Percentiles rank a stretch among this genome's conserved stretches.
phyloP scores from a whole-genome alignment of 2,329 filamentous ascomycete genomes.

The Fusarium burgessii region DNA sequence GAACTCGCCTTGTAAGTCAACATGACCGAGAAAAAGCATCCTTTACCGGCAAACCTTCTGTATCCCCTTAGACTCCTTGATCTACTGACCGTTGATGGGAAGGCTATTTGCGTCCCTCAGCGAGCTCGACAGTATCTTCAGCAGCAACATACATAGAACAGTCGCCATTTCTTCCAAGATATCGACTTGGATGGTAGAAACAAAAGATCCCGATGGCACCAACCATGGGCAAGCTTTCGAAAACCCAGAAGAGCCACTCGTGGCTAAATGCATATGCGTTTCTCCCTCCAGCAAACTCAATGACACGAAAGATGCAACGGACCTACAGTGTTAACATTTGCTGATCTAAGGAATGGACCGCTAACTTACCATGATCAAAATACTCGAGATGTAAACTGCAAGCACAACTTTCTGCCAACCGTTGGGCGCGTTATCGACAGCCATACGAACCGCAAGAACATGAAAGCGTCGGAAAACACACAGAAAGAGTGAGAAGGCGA shows the following conservation, averaged over 20 bases:
- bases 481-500: conserved; percentile 57
- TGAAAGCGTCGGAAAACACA: conserved; percentile 56
- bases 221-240: conserved; percentile 63
- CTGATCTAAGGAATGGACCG: background rate
- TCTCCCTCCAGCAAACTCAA: conserved; percentile 65
- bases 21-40: no score
- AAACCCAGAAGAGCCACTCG: conserved; percentile 66
- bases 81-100: background rate
- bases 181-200: conserved; percentile 60
- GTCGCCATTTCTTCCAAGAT: conserved; percentile 46
- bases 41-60: no score
- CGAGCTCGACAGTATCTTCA: conserved; percentile 27
- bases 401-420: conserved; percentile 55
- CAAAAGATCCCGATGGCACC: conserved; percentile 62
- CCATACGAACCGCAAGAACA: conserved; percentile 42
- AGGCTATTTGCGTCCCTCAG: background rate
- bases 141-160: background rate
- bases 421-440: conserved; percentile 44
- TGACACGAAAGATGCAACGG: conserved; percentile 65
- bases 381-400: conserved; percentile 59
- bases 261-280: conserved; percentile 62
- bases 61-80: background rate
- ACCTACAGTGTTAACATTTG: conserved; percentile 47
- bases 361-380: conserved; percentile 58
- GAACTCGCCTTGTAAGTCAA: no score